Percentiles rank a stretch among this genome's conserved stretches.
Evolutionary conservation across 2,329 filamentous ascomycete genomes (phyloP).

Genomic region (Ciborinia camelliae): DNA sequence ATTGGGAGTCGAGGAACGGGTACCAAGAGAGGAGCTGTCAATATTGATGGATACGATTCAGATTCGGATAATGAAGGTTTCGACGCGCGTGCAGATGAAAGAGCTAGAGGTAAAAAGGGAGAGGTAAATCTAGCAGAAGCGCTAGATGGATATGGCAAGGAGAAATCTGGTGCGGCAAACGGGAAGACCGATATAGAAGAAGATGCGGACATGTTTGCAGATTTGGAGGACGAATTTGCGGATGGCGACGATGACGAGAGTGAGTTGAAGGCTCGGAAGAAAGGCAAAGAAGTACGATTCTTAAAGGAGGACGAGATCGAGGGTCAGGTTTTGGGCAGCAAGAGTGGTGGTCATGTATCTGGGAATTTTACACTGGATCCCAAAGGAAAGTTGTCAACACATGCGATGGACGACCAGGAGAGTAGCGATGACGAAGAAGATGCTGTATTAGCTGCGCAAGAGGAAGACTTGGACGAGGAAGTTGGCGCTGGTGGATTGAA

Average conservation of each 20-base stretch:
- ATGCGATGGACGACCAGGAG: slow-evolving; percentile 41
- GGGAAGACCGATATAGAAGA: slow-evolving; percentile 51
- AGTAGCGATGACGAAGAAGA: slow-evolving; percentile 64
- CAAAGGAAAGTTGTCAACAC: slow-evolving; percentile 43
- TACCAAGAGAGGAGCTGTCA: slow-evolving; percentile 89
- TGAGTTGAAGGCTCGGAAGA: slow-evolving; percentile 52
- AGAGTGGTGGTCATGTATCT: slow-evolving; percentile 65
- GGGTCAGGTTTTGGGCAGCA: slow-evolving; percentile 73
- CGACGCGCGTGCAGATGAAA: slow-evolving; percentile 65
- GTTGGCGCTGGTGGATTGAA: slow-evolving; percentile 88
- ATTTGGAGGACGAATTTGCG: slow-evolving; percentile 55
- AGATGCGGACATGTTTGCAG: slow-evolving; percentile 83
- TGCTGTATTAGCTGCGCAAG: slow-evolving; percentile 70
- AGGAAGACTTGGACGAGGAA: slow-evolving; percentile 80
- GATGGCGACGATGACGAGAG: slow-evolving; percentile 53
- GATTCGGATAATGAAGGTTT: slow-evolving; percentile 93
- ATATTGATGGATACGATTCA: slow-evolving; percentile 94
- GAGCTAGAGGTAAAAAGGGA: slow-evolving; percentile 45
- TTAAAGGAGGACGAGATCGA: slow-evolving; percentile 63
- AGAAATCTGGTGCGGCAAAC: slow-evolving; percentile 35
- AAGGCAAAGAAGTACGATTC: slow-evolving; percentile 60
- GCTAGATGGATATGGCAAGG: slow-evolving; percentile 51
- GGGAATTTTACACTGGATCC: slow-evolving; percentile 59
- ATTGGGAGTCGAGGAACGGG: slow-evolving; percentile 71
- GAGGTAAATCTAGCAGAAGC: slow-evolving; percentile 51